Conservation (phyloP, 1,284 basidiomycete genomes). For the Irpex rosettiformis region DNA sequence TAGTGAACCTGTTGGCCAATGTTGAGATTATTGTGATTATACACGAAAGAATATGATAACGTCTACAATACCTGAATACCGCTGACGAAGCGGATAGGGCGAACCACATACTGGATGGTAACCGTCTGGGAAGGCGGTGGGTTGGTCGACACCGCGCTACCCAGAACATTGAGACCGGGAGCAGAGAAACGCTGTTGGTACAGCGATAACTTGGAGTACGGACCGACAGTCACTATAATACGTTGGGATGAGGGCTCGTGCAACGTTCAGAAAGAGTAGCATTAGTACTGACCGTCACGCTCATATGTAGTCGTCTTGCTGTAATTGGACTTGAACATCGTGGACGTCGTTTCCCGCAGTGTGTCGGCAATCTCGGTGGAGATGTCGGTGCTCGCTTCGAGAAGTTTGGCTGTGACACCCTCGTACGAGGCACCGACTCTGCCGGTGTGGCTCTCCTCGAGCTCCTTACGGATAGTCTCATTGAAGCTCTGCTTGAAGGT, state of each 20-base stretch:
- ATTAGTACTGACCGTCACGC: background rate
- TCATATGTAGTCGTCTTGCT: background rate
- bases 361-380: background rate
- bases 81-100: background rate
- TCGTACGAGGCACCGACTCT: background rate
- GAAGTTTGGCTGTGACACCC: background rate
- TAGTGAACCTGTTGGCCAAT: slow-evolving; percentile 7
- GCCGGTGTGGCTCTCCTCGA: background rate
- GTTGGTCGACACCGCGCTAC: background rate
- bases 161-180: background rate
- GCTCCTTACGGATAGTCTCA: background rate
- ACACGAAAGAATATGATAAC: no score
- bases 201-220: background rate
- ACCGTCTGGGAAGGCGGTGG: background rate
- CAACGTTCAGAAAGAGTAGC: background rate
- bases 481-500: background rate
- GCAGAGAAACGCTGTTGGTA: background rate
- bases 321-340: background rate
- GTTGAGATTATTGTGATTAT: no score
- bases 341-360: background rate
- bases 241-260: background rate
- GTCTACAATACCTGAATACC: slow-evolving; percentile 1
- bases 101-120: background rate
- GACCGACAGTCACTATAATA: background rate
- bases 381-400: background rate